These are phyloP conservation scores for Tuber umbilicatum DNA, from an alignment of 495 filamentous ascomycete genomes.

Conservation along the genomic window DNA sequence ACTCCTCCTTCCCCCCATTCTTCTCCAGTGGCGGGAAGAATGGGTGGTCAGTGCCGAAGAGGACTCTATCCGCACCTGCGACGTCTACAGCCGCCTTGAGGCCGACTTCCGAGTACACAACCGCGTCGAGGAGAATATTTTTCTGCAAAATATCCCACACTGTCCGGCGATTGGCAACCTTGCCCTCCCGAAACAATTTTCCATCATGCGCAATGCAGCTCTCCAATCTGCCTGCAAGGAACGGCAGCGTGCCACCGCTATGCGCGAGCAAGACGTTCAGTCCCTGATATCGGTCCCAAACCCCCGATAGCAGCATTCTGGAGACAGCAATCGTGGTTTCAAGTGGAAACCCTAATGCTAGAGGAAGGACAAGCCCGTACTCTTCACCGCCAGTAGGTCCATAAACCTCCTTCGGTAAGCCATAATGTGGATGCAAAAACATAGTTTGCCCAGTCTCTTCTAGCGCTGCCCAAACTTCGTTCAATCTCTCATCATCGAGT, in stretches of 20 bases:
- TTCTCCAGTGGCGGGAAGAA: constrained; percentile 80
- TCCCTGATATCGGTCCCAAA: constrained; percentile 71
- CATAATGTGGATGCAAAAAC: constrained; percentile 93
- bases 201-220: constrained; percentile 81
- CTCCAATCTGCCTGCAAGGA: constrained; percentile 81
- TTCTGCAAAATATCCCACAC: constrained; percentile 75
- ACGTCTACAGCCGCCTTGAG: constrained; percentile 65
- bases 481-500: constrained; percentile 67
- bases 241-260: constrained; percentile 80
- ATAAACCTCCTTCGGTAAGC: constrained; percentile 70
- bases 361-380: constrained; percentile 82
- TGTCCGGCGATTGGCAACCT: constrained; percentile 48
- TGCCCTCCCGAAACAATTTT: constrained; percentile 49
- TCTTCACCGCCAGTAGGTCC: constrained; percentile 57
- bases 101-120: constrained; percentile 69
- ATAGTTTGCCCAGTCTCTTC: constrained; percentile 57
- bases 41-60: constrained; percentile 90
- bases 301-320: constrained; percentile 74
- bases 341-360: constrained; percentile 83
- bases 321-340: constrained; percentile 91
- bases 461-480: constrained; percentile 64
- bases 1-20: constrained; percentile 53
- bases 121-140: constrained; percentile 89
- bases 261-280: constrained; percentile 77
- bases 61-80: constrained; percentile 58